A percentile compares a stretch with the other conserved stretches of the same genome.
These are phyloP conservation scores for Pulveroboletus sp. DNA, from an alignment of 768 basidiomycete species.

Conservation along the genomic window DNA sequence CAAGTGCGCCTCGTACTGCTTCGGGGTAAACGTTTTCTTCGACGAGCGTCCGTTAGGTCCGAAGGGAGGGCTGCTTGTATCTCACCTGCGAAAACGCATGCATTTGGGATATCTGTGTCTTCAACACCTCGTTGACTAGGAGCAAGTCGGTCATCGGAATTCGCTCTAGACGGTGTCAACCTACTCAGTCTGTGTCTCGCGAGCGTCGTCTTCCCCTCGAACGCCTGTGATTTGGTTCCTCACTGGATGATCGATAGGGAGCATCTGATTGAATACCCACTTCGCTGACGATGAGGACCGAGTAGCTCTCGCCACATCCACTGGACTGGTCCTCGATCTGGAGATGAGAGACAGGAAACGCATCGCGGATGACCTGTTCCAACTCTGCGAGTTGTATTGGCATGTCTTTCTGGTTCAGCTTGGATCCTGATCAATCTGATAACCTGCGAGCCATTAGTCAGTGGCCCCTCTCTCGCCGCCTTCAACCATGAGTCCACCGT, in stretches of 20 bases:
- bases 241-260: not conserved
- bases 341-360: constrained; percentile 60
- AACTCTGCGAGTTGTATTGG: constrained; percentile 53
- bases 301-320: constrained; percentile 78
- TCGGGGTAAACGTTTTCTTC: constrained; percentile 71
- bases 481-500: constrained; percentile 10
- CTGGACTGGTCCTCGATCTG: constrained; percentile 74
- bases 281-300: constrained; percentile 72
- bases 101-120: constrained; percentile 70
- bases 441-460: constrained; percentile 7
- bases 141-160: constrained; percentile 1
- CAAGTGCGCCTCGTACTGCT: constrained; percentile 53
- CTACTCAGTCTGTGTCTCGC: constrained; percentile 66
- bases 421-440: constrained; percentile 10
- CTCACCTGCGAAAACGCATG: constrained; percentile 86
- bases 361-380: constrained; percentile 58
- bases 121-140: constrained; percentile 73
- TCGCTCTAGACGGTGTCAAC: constrained; percentile 15
- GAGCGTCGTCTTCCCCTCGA: constrained; percentile 79
- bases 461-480: not conserved
- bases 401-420: constrained; percentile 37
- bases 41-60: not conserved
- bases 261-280: constrained; percentile 33
- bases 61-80: not conserved
- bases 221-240: constrained; percentile 41